phyloP scores from a whole-genome alignment of 331 rosid species.

The Quercus lobata region DNA sequence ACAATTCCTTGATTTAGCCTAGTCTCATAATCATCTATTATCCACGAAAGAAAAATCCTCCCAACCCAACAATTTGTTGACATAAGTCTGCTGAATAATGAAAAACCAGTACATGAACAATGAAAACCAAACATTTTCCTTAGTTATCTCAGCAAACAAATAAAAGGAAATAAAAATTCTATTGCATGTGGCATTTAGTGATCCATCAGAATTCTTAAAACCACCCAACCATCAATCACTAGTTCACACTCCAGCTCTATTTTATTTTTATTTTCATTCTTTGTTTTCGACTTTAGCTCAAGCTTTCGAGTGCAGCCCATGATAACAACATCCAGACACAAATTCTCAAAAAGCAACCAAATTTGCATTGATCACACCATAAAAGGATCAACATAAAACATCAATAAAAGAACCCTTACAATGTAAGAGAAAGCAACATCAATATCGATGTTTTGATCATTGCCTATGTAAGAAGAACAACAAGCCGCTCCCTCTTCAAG shows the following conservation, averaged over 20 bases:
- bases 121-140: background rate
- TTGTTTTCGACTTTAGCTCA: background rate
- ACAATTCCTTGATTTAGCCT: too few relatives aligned
- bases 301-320: background rate
- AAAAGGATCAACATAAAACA: background rate
- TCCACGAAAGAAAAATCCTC: too few relatives aligned
- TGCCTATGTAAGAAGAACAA: slow-evolving; percentile 39
- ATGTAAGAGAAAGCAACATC: slow-evolving; percentile 75
- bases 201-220: background rate
- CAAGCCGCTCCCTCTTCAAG: slow-evolving; percentile 86
- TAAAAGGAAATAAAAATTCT: background rate
- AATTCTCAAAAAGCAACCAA: background rate
- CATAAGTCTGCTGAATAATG: background rate
- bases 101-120: too few relatives aligned
- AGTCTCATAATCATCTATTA: too few relatives aligned
- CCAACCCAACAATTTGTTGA: background rate
- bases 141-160: background rate
- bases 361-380: slow-evolving; percentile 1
- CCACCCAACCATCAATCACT: background rate
- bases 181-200: background rate
- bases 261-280: background rate
- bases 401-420: slow-evolving; percentile 44
- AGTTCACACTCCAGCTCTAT: background rate
- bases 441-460: slow-evolving; percentile 59
- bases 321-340: background rate